Evolutionary conservation across 2,329 filamentous ascomycete genomes (phyloP), one percentile per base, ranked within the genome.

Genomic region (Pyrenochaeta sp.): DNA sequence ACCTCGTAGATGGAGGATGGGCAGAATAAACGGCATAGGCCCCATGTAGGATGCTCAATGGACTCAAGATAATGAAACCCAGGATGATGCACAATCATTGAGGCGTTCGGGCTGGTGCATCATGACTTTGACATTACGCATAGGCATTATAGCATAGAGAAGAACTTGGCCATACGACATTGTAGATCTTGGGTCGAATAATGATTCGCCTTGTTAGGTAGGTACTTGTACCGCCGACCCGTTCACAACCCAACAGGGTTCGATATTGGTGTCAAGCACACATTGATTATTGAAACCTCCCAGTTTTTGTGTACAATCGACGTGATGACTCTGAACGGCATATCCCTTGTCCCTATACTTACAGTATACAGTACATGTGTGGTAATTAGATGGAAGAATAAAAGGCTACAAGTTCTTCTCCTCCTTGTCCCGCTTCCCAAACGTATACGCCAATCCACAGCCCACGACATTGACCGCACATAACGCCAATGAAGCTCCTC

Each of bases 401-500:
- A 1, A 6, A 27, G 1, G 35, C 47, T 42, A 64, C 11, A 27
- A 29, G 18, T 61, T 56, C 54, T 66, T 57, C 31, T 69, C 69
- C 39, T 71, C 69, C 47, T 66, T 70, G 58, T 78, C 74, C 56
- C 76, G 75, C 65, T 74, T 75, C 7, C 80, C 81, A 68, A 84
- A 81, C 0, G 74, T 78, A 70, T 85, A 85, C 1, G 81, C 81
- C 56, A 81, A 60, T 2, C 83, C 82, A 42, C 83, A 79, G 10
- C 79, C 78, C 7, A 79, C 74, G 10, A 83, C 65, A 67, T 86
- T 85, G 20, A 75, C 75, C 15, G 74, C 78, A 58, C 82, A 84
- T 12, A 84, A 59, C 27, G 74, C 81, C 63, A 85, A 67, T 5
- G 83, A 83, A 4, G 75, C 76, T 4, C 83, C 83, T 61, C 83